Evolutionary conservation across 2,329 filamentous ascomycete species (phyloP).

Genomic region (Fusarium compactum): DNA sequence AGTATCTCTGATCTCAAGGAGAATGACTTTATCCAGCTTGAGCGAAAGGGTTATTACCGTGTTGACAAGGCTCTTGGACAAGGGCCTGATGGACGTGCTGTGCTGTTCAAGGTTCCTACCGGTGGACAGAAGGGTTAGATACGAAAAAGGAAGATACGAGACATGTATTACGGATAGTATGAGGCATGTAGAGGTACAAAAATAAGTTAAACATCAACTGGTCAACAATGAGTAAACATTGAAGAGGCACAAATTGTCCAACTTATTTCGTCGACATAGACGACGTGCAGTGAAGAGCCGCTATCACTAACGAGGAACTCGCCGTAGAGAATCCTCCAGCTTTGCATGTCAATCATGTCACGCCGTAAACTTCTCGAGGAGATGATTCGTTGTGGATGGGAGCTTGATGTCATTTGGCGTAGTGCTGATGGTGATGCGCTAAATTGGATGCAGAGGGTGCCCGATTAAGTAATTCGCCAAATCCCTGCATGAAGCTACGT

Average conservation of each 20-base stretch:
- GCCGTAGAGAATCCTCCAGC: neutral
- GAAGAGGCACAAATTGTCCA: neutral
- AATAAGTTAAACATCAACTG: too few species aligned
- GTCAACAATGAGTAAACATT: neutral
- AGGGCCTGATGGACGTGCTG: slow-evolving; percentile 64
- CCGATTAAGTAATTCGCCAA: neutral
- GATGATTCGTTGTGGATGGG: slow-evolving; percentile 8
- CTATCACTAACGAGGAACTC: neutral
- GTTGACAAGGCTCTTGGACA: slow-evolving; percentile 75
- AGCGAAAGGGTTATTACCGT: slow-evolving; percentile 91
- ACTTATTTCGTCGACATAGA: neutral
- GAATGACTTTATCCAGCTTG: slow-evolving; percentile 94
- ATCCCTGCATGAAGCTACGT: slow-evolving; percentile 8
- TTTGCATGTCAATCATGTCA: slow-evolving; percentile 1
- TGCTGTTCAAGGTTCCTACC: slow-evolving; percentile 70
- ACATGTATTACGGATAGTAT: neutral
- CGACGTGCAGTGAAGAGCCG: neutral
- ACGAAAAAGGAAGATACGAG: slow-evolving; percentile 6
- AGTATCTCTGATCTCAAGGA: slow-evolving; percentile 83
- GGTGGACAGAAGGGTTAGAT: slow-evolving; percentile 57
- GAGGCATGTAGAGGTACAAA: neutral
- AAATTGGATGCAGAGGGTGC: neutral
- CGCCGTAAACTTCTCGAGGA: neutral
- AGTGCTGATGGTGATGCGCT: slow-evolving; percentile 4
- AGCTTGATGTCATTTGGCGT: slow-evolving; percentile 25